A percentile compares a stretch with the other conserved stretches of the same genome.
phyloP scores from a whole-genome alignment of 495 filamentous ascomycete species.

The Hypomontagnella submonticulosa region DNA sequence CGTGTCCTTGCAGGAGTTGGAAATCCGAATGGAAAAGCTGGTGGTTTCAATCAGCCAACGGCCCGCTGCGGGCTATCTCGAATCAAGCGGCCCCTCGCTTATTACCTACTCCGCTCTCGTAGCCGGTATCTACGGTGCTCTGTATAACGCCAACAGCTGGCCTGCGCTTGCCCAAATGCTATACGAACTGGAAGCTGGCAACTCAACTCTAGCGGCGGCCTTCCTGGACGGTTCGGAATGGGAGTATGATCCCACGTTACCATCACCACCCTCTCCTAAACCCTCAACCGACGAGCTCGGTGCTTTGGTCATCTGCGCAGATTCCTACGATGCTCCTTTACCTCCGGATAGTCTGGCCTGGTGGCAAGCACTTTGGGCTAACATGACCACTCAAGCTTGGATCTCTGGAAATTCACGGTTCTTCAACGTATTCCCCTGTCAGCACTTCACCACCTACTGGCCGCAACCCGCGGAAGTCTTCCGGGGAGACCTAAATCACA shows the following conservation, averaged over 20 bases:
- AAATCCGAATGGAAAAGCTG: constrained; percentile 51
- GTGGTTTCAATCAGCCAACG: constrained; percentile 49
- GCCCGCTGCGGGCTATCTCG: constrained; percentile 50
- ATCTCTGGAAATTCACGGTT: constrained; percentile 58
- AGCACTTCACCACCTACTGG: constrained; percentile 56
- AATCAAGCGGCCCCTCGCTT: constrained; percentile 52
- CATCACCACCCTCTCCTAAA: constrained; percentile 43
- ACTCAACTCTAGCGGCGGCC: constrained; percentile 51
- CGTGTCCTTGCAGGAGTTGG: constrained; percentile 49
- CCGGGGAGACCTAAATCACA: constrained; percentile 55
- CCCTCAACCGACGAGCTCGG: constrained; percentile 51
- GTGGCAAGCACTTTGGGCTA: constrained; percentile 56
- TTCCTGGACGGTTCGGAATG: constrained; percentile 51
- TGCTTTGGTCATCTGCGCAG: constrained; percentile 56
- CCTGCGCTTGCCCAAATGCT: constrained; percentile 53
- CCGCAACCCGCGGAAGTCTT: constrained; percentile 56
- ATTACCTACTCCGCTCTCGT: constrained; percentile 57
- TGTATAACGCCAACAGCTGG: constrained; percentile 58
- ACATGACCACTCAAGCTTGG: constrained; percentile 57
- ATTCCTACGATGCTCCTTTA: constrained; percentile 54
- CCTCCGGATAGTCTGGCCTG: constrained; percentile 54
- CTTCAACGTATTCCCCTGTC: constrained; percentile 56
- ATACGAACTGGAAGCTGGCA: constrained; percentile 56
- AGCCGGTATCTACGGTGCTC: constrained; percentile 49
- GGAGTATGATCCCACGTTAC: constrained; percentile 51